Conservation (phyloP, 352 stramenopile species). For the Phytophthora palmivora region DNA sequence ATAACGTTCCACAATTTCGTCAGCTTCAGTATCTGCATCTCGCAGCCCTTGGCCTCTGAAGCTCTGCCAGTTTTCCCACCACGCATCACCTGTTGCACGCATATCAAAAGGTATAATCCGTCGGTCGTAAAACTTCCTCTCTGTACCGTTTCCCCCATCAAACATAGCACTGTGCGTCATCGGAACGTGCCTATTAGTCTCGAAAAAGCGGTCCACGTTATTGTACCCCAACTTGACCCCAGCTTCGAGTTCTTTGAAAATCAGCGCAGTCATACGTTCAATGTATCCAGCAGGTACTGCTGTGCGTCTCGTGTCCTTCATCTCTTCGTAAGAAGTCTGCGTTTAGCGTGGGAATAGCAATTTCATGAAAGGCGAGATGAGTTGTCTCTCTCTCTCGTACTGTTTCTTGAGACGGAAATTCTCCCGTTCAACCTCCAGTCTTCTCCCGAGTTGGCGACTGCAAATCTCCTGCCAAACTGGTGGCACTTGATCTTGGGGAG, state of each 20-base stretch:
- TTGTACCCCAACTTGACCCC: conserved; percentile 42
- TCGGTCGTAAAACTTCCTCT: conserved; percentile 42
- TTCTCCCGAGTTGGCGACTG: conserved; percentile 12
- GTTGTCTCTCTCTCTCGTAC: conserved; percentile 30
- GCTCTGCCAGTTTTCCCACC: conserved; percentile 44
- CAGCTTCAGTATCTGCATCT: conserved; percentile 25
- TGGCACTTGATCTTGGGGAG: conserved; percentile 5
- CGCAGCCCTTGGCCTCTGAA: conserved; percentile 26
- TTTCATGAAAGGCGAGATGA: conserved; percentile 35
- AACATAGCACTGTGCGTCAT: conserved; percentile 25
- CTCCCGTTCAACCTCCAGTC: conserved; percentile 30
- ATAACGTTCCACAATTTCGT: conserved; percentile 61
- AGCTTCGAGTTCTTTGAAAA: conserved; percentile 37
- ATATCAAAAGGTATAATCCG: conserved; percentile 44
- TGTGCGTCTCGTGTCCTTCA: conserved; percentile 17
- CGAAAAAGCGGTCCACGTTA: conserved; percentile 40
- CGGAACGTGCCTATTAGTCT: conserved; percentile 19
- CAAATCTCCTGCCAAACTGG: conserved; percentile 39
- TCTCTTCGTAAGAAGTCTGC: not conserved
- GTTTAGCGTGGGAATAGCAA: conserved; percentile 19
- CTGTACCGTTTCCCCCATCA: conserved; percentile 27
- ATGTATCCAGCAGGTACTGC: conserved; percentile 20
- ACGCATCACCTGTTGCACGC: conserved; percentile 30
- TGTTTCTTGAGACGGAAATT: conserved; percentile 42
- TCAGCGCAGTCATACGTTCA: conserved; percentile 26